These are phyloP conservation scores for Populus nigra DNA, from an alignment of 345 rosid genomes.

Conservation along the genomic window DNA sequence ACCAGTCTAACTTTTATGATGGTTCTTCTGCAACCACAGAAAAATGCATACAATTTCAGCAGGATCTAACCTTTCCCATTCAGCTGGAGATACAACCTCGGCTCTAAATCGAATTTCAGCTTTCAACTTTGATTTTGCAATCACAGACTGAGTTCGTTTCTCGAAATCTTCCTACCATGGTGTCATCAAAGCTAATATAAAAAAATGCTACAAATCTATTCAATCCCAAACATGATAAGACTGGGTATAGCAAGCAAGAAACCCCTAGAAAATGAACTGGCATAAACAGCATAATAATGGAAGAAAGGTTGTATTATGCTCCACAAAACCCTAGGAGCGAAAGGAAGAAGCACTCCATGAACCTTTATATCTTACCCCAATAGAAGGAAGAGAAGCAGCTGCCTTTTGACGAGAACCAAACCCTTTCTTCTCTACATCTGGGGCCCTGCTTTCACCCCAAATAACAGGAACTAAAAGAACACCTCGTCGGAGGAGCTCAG, in stretches of 20 bases:
- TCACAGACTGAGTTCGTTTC: constrained; percentile 71
- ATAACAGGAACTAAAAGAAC: constrained; percentile 85
- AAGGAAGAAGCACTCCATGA: neutral
- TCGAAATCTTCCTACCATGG: constrained; percentile 80
- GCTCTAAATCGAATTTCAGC: constrained; percentile 80
- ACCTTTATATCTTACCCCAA: constrained; percentile 55
- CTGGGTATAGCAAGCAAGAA: neutral
- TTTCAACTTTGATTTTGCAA: constrained; percentile 80
- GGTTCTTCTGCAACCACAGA: neutral
- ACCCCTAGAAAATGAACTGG: neutral
- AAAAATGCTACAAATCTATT: neutral
- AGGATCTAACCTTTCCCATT: constrained; percentile 84
- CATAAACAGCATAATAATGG: neutral
- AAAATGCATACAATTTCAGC: constrained; percentile 8
- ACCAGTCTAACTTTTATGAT: neutral
- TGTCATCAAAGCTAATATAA: constrained; percentile 20
- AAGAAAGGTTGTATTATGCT: neutral
- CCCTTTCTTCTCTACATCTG: constrained; percentile 66
- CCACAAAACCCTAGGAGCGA: neutral
- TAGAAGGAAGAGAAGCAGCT: constrained; percentile 73
- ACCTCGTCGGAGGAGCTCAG: constrained; percentile 82
- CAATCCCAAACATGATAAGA: neutral
- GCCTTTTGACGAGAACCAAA: constrained; percentile 66
- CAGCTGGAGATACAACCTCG: constrained; percentile 63
- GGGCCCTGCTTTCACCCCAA: constrained; percentile 67